These are phyloP conservation scores for Trichoderma asperellum DNA, from an alignment of 2,329 filamentous ascomycete species.

Conservation along the genomic window DNA sequence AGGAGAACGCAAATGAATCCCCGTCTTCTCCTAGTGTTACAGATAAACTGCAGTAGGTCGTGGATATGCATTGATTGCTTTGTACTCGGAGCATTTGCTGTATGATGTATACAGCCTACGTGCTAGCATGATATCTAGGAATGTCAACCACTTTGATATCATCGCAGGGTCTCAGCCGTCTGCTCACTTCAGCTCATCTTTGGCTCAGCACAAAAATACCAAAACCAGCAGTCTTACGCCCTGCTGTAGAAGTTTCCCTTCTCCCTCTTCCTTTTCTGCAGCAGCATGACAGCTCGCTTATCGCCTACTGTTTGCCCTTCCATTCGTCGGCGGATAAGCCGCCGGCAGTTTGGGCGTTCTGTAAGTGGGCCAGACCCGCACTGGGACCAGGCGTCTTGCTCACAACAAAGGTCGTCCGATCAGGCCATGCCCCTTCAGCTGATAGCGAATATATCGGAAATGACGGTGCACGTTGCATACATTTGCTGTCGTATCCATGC, in stretches of 20 bases:
- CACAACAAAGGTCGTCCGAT: conserved; percentile 1
- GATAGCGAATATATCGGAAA: conserved; percentile 25
- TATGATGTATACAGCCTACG: background rate
- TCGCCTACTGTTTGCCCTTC: background rate
- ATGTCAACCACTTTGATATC: background rate
- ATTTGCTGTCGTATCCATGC: background rate
- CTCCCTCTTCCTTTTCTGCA: background rate
- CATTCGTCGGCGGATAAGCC: background rate
- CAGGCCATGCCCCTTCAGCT: conserved; percentile 16
- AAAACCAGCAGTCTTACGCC: too few species aligned
- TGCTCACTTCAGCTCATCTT: background rate
- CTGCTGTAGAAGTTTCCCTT: background rate
- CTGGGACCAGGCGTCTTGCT: background rate
- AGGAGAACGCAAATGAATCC: too few species aligned
- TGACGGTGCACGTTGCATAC: background rate
- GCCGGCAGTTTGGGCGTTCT: background rate
- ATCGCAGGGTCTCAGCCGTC: background rate
- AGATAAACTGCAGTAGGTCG: background rate
- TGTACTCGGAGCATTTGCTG: too few species aligned
- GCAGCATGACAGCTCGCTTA: background rate
- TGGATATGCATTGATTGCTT: background rate
- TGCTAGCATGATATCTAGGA: background rate
- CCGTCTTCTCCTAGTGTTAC: background rate
- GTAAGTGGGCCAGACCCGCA: background rate
- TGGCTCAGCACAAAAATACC: too few species aligned